A percentile compares a stretch with the other conserved stretches of the same genome.
Conservation (phyloP, 768 basidiomycete species). For the Boletus sensibilis region DNA sequence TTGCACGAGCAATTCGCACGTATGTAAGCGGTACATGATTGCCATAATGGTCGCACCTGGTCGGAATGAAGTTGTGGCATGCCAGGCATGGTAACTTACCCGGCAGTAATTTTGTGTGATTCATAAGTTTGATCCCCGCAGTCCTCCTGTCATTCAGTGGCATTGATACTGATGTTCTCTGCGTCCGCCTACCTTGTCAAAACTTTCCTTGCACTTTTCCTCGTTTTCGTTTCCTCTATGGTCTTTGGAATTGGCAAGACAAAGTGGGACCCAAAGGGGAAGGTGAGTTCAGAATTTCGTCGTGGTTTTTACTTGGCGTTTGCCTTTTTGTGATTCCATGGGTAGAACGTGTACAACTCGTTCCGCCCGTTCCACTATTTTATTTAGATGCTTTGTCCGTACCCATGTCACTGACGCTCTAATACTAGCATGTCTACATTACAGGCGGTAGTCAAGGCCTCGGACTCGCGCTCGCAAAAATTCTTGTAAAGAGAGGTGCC, state of each 20-base stretch:
- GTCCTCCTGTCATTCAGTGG: too few species aligned
- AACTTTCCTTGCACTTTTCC: constrained; percentile 9
- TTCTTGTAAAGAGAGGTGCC: constrained; percentile 68
- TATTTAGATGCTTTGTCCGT: neutral
- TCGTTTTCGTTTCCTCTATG: constrained; percentile 17
- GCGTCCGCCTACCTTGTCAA: neutral
- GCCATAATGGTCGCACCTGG: too few species aligned
- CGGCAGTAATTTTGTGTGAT: too few species aligned
- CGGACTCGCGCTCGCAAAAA: constrained; percentile 68
- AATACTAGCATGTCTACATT: constrained; percentile 72
- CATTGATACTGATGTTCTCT: neutral
- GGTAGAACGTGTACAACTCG: neutral
- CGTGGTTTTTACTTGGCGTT: too few species aligned
- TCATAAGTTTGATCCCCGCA: too few species aligned
- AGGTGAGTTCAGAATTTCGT: constrained; percentile 25
- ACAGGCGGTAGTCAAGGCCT: constrained; percentile 84
- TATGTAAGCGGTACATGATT: too few species aligned
- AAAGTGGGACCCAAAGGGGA: constrained; percentile 50
- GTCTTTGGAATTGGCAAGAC: constrained; percentile 26
- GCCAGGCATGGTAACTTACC: too few species aligned
- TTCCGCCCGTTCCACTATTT: neutral
- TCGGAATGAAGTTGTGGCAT: too few species aligned
- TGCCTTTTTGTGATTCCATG: neutral
- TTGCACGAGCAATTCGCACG: too few species aligned
- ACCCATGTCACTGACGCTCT: neutral